These are phyloP conservation scores for Globisporangium apiculatum DNA, from an alignment of 352 stramenopile species.

Conservation along the genomic window DNA sequence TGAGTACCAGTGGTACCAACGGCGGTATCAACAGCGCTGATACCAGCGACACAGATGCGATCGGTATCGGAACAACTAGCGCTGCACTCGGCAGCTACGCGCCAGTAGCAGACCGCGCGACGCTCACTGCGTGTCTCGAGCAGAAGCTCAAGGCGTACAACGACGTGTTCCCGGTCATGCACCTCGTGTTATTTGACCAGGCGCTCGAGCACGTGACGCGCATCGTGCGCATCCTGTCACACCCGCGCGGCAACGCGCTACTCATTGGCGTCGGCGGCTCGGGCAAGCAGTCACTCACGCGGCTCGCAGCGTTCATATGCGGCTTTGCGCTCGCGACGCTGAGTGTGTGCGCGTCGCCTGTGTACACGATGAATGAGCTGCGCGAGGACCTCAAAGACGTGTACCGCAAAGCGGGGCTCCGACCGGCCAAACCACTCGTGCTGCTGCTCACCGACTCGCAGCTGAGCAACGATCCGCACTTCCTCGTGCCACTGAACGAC, in stretches of 20 bases:
- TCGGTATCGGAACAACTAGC: not conserved
- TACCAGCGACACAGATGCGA: not conserved
- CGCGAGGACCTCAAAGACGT: conserved; percentile 88
- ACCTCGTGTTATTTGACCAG: conserved; percentile 90
- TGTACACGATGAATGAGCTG: conserved; percentile 73
- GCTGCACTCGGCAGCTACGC: conserved; percentile 24
- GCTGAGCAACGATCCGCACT: conserved; percentile 68
- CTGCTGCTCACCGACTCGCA: conserved; percentile 88
- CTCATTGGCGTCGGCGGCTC: conserved; percentile 81
- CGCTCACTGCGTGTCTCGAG: conserved; percentile 52
- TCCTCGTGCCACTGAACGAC: conserved; percentile 86
- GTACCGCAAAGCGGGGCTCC: conserved; percentile 81
- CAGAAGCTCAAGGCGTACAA: conserved; percentile 84
- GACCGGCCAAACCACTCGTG: conserved; percentile 78
- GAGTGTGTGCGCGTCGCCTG: conserved; percentile 38
- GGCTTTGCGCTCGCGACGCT: conserved; percentile 66
- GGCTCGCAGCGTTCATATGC: conserved; percentile 85
- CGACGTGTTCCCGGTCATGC: conserved; percentile 90
- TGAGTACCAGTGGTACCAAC: conserved; percentile 13
- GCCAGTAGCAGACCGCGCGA: conserved; percentile 39
- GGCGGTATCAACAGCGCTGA: not conserved
- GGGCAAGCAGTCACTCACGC: conserved; percentile 89
- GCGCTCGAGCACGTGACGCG: conserved; percentile 85
- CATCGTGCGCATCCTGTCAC: conserved; percentile 81
- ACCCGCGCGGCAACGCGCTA: conserved; percentile 73